Conservation (phyloP, 2,329 filamentous ascomycete species). For the Davidsoniella australis region DNA sequence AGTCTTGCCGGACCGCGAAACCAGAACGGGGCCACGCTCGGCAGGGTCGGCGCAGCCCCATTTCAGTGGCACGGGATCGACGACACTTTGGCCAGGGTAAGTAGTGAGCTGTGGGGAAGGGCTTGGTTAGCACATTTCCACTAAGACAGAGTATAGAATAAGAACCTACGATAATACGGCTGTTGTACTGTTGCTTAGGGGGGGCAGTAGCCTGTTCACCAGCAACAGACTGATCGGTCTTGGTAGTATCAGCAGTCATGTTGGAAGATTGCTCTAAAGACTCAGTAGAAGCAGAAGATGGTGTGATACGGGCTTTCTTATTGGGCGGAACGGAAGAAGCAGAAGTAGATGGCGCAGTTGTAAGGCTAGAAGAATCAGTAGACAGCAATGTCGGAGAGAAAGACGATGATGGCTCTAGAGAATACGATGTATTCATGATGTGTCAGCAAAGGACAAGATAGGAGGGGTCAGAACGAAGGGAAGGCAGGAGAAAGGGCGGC, state of each 20-base stretch:
- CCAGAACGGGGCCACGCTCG: constrained; percentile 15
- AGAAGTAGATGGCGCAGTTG: too few species aligned
- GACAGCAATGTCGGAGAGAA: not conserved
- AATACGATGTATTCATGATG: constrained; percentile 11
- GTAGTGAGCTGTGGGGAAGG: constrained; percentile 14
- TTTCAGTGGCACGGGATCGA: constrained; percentile 15
- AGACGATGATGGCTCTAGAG: constrained; percentile 3
- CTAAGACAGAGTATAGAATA: not conserved
- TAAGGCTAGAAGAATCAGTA: not conserved
- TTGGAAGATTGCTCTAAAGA: not conserved
- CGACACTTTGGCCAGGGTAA: constrained; percentile 16
- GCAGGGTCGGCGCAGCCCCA: constrained; percentile 14
- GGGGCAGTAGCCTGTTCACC: not conserved
- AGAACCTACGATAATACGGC: constrained; percentile 10
- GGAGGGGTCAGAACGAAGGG: not conserved
- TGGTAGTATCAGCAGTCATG: constrained; percentile 6
- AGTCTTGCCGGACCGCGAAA: constrained; percentile 14
- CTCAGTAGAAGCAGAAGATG: not conserved
- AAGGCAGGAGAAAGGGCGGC: not conserved
- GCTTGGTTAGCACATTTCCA: not conserved
- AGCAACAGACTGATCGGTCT: not conserved
- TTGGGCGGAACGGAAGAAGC: not conserved
- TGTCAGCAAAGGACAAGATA: not conserved
- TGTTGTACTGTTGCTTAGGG: constrained; percentile 9
- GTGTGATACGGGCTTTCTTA: not conserved